phyloP scores from a whole-genome alignment of 495 filamentous ascomycete species.

The Oidiodendron maius region DNA sequence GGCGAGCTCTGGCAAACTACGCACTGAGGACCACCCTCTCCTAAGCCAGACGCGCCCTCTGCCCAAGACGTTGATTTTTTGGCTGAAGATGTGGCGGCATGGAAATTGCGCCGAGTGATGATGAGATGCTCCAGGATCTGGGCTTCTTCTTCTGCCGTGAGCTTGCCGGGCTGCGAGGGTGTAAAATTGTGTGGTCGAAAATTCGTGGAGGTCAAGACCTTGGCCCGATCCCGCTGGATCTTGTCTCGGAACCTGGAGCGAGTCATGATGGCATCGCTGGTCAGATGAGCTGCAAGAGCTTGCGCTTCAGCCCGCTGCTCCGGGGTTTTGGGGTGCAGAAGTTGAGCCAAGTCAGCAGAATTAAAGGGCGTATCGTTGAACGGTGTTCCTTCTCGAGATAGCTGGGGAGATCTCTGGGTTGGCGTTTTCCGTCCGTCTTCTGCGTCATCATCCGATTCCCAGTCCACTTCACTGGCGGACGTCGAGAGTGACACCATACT shows the following conservation, averaged over 20 bases:
- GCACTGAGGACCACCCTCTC: constrained; percentile 73
- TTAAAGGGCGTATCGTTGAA: constrained; percentile 58
- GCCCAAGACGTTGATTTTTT: constrained; percentile 45
- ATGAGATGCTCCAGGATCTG: constrained; percentile 77
- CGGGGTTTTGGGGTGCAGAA: constrained; percentile 73
- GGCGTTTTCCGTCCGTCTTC: constrained; percentile 68
- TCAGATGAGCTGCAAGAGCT: constrained; percentile 75
- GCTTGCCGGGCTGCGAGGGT: constrained; percentile 24
- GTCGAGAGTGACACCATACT: constrained; percentile 65
- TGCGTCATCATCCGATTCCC: constrained; percentile 32
- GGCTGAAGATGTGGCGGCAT: constrained; percentile 17
- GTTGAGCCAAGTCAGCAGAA: constrained; percentile 62
- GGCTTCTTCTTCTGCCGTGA: constrained; percentile 69
- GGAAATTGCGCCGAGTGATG: constrained; percentile 46
- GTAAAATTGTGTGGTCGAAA: constrained; percentile 23
- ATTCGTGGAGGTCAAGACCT: constrained; percentile 52
- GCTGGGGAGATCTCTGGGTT: constrained; percentile 43
- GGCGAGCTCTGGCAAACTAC: constrained; percentile 89
- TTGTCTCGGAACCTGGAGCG: constrained; percentile 67
- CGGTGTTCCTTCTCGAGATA: constrained; percentile 52
- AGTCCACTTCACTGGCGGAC: constrained; percentile 32
- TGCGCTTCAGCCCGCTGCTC: constrained; percentile 77
- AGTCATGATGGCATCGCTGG: constrained; percentile 65
- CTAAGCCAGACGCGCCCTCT: constrained; percentile 64
- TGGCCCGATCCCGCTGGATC: constrained; percentile 57